Evolutionary conservation across 1,284 basidiomycete genomes (phyloP).

Genomic region (Leccinum huronense): DNA sequence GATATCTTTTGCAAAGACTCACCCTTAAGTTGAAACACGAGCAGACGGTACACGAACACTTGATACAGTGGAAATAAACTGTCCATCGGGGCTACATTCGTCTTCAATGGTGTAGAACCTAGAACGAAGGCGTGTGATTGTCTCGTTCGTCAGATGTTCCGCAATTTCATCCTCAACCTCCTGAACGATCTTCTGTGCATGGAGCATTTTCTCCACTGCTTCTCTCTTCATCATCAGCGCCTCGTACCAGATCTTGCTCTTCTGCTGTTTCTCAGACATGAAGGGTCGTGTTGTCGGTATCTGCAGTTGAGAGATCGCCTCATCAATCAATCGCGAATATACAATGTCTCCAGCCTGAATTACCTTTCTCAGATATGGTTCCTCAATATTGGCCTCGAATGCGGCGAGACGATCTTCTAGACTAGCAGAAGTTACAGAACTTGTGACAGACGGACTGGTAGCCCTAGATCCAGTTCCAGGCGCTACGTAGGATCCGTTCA

Average conservation of each 20-base stretch:
- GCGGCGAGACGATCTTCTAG: neutral
- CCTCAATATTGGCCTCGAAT: neutral
- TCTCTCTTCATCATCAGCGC: neutral
- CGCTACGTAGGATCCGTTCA: neutral
- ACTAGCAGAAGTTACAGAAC: neutral
- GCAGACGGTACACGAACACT: neutral
- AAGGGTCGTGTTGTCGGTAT: neutral
- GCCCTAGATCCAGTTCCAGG: neutral
- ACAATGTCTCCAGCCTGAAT: neutral
- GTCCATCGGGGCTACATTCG: neutral
- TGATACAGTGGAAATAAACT: neutral
- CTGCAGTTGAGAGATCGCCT: neutral
- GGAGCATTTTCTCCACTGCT: neutral
- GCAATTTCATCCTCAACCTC: neutral
- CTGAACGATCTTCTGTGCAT: neutral
- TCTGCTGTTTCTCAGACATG: neutral
- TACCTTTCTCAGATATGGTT: neutral
- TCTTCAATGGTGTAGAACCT: neutral
- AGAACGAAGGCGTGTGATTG: neutral
- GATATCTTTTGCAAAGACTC: neutral
- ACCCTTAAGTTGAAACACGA: neutral
- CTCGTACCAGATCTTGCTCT: neutral
- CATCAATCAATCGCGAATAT: neutral
- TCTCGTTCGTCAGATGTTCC: neutral
- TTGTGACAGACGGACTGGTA: neutral